Conservation (phyloP, 768 basidiomycete species). For the Pulveroboletus sp. region DNA sequence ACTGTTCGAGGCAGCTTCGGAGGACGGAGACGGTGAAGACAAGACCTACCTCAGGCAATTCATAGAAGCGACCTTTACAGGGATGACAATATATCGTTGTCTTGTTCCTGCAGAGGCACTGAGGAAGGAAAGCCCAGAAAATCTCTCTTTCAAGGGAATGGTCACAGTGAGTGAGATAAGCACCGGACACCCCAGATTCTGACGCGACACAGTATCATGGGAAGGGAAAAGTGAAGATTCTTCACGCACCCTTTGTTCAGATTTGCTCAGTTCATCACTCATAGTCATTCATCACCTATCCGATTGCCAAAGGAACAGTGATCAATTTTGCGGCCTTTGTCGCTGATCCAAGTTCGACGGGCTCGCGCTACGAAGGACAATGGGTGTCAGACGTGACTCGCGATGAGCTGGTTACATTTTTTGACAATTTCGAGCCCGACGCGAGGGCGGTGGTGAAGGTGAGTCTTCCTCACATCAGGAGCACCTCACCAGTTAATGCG, state of each 20-base stretch:
- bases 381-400: constrained; percentile 27
- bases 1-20: constrained; percentile 19
- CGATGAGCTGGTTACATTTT: constrained; percentile 32
- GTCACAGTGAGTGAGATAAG: constrained; percentile 17
- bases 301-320: constrained; percentile 33
- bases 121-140: constrained; percentile 19
- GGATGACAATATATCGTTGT: constrained; percentile 37
- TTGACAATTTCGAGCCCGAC: constrained; percentile 37
- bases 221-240: constrained; percentile 4
- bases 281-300: constrained; percentile 40
- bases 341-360: constrained; percentile 27
- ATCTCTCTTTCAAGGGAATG: constrained; percentile 15
- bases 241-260: neutral
- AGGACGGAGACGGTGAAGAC: neutral
- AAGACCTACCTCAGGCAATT: constrained; percentile 6
- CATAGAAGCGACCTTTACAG: constrained; percentile 37
- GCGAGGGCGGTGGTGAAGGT: constrained; percentile 30
- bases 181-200: constrained; percentile 6
- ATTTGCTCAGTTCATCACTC: neutral
- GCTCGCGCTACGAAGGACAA: constrained; percentile 31
- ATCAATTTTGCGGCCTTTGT: constrained; percentile 36
- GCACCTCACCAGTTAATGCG: too few relatives aligned
- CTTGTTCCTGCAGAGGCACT: constrained; percentile 34
- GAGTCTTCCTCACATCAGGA: neutral
- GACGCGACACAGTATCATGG: constrained; percentile 8